Base-by-base conservation (phyloP, 352 stramenopile species). In the Discostella stelligera region DNA sequence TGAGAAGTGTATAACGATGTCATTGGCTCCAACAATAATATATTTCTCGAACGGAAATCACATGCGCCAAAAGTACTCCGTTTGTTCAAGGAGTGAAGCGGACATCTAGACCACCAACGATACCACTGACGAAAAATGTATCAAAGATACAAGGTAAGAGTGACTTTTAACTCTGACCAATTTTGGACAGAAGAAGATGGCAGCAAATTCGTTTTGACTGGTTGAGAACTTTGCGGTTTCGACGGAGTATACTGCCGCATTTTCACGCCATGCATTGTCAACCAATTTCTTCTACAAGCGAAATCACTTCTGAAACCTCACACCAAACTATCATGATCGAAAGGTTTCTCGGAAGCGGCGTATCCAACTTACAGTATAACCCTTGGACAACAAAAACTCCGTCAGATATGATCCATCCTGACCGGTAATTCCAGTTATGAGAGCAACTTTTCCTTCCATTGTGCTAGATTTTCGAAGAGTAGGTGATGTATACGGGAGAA, bases 331-430 rank as follows among this genome's bases (percentile, higher is more conserved):
- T 44, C 37, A 2, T 44, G 37, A 44, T 44, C 37, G 37, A 11
- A 14, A 44, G 11, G 0, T 1, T 44, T 44, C 37, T 0, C 7
- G 2, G 11, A 44, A 10, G 37, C 37, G 37, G 37, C 7, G 37
- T 44, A 30, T 21, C 54, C 18, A 60, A 90, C 88, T 75, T 79
- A 93, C 88, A 21, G 76, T 85, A 68, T 99, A 99, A 66, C 96
- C 96, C 83, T 99, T 99, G n/a, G 90, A 82, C 7, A 99, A 87
- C 62, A 99, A 88, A 68, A 99, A 91, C 74, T 99, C 96, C 13
- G 94, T 95, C 52, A 99, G 90, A 85, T 99, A 99, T 23, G 96
- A 98, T 20, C 97, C 97, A 90, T 99, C 97, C 83, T 99, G 97
- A 18, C 97, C 97, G 18, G 97, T 99, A 83, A 99, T 98, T 61